Conservation (phyloP, 73 alveolate species). For the Paramecium biaurelia region DNA sequence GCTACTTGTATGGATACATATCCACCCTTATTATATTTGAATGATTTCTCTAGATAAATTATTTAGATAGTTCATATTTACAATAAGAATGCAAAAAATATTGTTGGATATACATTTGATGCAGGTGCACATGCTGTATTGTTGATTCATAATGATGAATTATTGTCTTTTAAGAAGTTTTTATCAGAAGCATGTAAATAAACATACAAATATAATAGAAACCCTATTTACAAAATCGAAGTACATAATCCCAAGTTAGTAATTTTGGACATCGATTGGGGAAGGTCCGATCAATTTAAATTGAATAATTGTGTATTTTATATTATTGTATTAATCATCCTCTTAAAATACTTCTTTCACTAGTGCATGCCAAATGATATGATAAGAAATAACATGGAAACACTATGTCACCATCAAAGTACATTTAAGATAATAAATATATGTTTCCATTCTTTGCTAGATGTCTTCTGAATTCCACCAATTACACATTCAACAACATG, state of each 20-base stretch:
- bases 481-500: not conserved
- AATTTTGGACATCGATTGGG: not conserved
- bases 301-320: not conserved
- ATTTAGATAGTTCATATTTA: constrained; percentile 26
- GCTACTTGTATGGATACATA: constrained; percentile 74
- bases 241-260: not conserved
- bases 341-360: not conserved
- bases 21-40: constrained; percentile 76
- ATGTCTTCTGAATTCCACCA: constrained; percentile 5
- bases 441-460: not conserved
- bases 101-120: constrained; percentile 58
- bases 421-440: not conserved
- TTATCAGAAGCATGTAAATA: not conserved
- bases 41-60: constrained; percentile 68
- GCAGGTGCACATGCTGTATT: constrained; percentile 62
- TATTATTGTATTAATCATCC: not conserved
- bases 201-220: not conserved
- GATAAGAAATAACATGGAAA: not conserved
- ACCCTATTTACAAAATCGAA: not conserved
- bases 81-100: not conserved
- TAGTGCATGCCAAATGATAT: not conserved
- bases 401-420: constrained; percentile 13
- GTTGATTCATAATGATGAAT: constrained; percentile 6
- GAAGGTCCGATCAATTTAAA: not conserved
- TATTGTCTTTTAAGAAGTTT: not conserved